phyloP scores from a whole-genome alignment of 2,329 filamentous ascomycete species.

The Ceratocystis albifundus region DNA sequence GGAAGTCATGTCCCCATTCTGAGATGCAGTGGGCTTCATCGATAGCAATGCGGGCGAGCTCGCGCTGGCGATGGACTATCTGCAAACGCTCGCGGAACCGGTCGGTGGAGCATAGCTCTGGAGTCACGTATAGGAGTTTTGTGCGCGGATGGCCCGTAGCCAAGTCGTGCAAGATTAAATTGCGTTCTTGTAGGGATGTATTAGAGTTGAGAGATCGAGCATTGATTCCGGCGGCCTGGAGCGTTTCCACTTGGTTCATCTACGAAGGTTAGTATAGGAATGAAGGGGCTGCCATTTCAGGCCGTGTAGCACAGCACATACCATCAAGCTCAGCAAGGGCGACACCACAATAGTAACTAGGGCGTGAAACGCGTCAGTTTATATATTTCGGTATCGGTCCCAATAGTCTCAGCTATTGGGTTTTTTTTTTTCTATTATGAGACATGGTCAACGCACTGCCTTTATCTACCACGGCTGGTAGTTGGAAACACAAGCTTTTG shows the following conservation, averaged over 20 bases:
- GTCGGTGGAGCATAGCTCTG: conserved; percentile 70
- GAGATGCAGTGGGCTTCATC: conserved; percentile 96
- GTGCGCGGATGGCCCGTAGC: conserved; percentile 76
- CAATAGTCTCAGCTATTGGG: neutral
- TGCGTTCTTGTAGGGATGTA: conserved; percentile 53
- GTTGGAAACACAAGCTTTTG: conserved; percentile 85
- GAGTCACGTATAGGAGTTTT: conserved; percentile 82
- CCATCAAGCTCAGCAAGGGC: conserved; percentile 81
- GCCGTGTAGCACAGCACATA: conserved; percentile 30
- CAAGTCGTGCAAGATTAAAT: conserved; percentile 65
- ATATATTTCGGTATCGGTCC: neutral
- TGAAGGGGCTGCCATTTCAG: too few species aligned
- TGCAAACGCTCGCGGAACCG: conserved; percentile 64
- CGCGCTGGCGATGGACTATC: conserved; percentile 64
- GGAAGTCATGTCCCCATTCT: conserved; percentile 96
- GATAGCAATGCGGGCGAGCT: conserved; percentile 78
- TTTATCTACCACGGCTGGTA: conserved; percentile 76
- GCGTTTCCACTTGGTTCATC: conserved; percentile 84
- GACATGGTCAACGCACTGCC: conserved; percentile 51
- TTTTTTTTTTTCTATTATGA: neutral
- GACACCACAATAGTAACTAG: conserved; percentile 82
- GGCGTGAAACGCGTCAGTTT: neutral
- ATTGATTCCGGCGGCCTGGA: conserved; percentile 61
- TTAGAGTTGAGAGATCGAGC: conserved; percentile 82
- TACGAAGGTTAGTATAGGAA: conserved; percentile 29